Evolutionary conservation across 768 basidiomycete genomes (phyloP).

Genomic region (Lactarius tabidus): DNA sequence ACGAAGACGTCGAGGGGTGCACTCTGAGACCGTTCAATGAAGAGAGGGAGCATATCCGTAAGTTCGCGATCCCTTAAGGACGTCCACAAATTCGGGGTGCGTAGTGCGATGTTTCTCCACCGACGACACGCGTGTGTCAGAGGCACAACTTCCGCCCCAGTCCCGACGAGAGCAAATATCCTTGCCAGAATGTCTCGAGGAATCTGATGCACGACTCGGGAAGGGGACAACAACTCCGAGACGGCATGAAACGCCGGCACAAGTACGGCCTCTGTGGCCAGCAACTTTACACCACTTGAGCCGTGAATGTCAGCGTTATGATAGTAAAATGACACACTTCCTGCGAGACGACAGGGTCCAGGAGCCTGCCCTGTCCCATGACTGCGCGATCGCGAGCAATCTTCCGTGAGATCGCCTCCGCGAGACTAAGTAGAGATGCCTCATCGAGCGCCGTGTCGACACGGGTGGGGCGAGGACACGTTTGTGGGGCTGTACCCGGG

Average conservation of each 20-base stretch:
- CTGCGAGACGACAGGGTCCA: background rate
- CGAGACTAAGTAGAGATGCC: conserved; percentile 3
- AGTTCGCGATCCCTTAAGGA: conserved; percentile 1
- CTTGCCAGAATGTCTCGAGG: background rate
- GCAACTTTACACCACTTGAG: conserved; percentile 4
- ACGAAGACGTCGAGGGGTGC: conserved; percentile 1
- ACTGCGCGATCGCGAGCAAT: conserved; percentile 1
- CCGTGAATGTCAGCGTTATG: background rate
- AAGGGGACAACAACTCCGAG: background rate
- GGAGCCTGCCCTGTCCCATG: background rate
- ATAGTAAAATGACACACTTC: conserved; percentile 8
- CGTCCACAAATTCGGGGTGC: conserved; percentile 5
- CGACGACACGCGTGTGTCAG: conserved; percentile 5
- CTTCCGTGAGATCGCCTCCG: conserved; percentile 7
- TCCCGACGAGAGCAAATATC: conserved; percentile 7
- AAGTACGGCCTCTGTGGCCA: conserved; percentile 10
- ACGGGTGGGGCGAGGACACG: background rate
- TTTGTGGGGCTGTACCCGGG: background rate
- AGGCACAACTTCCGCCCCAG: conserved; percentile 7
- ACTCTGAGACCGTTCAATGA: conserved; percentile 6
- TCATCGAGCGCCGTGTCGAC: background rate
- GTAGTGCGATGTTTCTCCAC: conserved; percentile 9
- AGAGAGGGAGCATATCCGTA: conserved; percentile 2
- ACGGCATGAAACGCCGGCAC: conserved; percentile 9
- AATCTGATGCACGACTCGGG: conserved; percentile 6